Evolutionary conservation across 805 yeast genomes (phyloP).

Genomic region (Torulaspora franciscae): DNA sequence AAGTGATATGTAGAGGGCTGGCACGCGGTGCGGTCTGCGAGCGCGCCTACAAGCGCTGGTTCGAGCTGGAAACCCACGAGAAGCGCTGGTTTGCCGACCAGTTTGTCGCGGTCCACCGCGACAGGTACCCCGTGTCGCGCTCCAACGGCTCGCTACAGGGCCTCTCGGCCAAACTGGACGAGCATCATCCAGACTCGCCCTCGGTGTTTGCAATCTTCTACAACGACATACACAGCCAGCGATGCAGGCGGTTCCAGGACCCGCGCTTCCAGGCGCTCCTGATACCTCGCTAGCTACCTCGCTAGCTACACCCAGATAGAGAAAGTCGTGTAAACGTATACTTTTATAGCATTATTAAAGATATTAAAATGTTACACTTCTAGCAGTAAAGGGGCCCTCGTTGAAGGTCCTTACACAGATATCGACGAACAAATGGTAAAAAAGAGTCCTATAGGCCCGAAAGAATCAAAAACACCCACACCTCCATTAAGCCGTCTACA

Average conservation of each 20-base stretch:
- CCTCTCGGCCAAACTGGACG: conserved; percentile 22
- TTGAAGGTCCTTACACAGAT: neutral
- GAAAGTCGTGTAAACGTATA: neutral
- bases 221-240: conserved; percentile 27
- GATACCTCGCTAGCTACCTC: conserved; percentile 1
- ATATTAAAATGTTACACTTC: conserved; percentile 1
- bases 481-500: conserved; percentile 10
- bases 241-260: conserved; percentile 10
- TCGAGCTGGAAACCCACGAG: conserved; percentile 22
- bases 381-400: neutral
- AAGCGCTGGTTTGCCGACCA: conserved; percentile 25
- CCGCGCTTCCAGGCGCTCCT: conserved; percentile 8
- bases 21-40: neutral
- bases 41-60: conserved; percentile 25
- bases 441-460: neutral
- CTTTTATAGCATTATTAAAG: neutral
- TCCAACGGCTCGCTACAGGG: conserved; percentile 30
- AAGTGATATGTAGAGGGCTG: neutral
- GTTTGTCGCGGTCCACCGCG: conserved; percentile 27
- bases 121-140: conserved; percentile 30
- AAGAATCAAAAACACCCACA: neutral
- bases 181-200: conserved; percentile 27
- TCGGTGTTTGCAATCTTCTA: conserved; percentile 33
- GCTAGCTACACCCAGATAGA: neutral
- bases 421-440: conserved; percentile 6